A percentile compares a stretch with the other conserved stretches of the same genome.
Conservation (phyloP, 1,139 yeast species). For the Taiozyma sp. region DNA sequence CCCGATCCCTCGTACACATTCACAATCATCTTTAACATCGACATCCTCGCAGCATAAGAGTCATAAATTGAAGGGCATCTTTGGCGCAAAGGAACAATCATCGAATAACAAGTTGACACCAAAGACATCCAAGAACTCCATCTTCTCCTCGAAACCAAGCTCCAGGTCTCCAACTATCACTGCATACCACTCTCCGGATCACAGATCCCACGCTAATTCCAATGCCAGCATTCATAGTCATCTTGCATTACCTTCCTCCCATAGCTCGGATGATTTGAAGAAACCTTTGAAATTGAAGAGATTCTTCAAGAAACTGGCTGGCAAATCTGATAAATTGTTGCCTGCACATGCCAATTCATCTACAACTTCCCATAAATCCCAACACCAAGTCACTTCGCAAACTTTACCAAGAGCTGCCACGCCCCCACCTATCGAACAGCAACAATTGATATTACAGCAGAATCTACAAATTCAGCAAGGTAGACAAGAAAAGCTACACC, state of each 20-base stretch:
- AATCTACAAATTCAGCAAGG: not conserved
- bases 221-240: not conserved
- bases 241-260: conserved; percentile 7
- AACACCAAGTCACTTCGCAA: not conserved
- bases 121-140: conserved; percentile 20
- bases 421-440: not conserved
- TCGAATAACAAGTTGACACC: conserved; percentile 17
- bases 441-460: not conserved
- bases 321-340: conserved; percentile 11
- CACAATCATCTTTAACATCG: conserved; percentile 10
- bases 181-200: conserved; percentile 10
- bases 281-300: conserved; percentile 28
- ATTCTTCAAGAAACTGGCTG: conserved; percentile 28
- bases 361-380: not conserved
- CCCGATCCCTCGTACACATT: conserved; percentile 9
- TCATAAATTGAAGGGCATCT: conserved; percentile 13
- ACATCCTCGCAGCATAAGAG: conserved; percentile 6
- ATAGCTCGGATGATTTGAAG: conserved; percentile 13
- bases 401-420: conserved; percentile 1
- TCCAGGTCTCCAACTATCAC: conserved; percentile 18
- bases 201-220: not conserved
- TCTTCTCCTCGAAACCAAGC: conserved; percentile 16
- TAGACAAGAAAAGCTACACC: not conserved
- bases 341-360: conserved; percentile 1
- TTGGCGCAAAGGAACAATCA: conserved; percentile 7